Conservation (phyloP, 2,329 filamentous ascomycete genomes). For the Penicillium sp. region DNA sequence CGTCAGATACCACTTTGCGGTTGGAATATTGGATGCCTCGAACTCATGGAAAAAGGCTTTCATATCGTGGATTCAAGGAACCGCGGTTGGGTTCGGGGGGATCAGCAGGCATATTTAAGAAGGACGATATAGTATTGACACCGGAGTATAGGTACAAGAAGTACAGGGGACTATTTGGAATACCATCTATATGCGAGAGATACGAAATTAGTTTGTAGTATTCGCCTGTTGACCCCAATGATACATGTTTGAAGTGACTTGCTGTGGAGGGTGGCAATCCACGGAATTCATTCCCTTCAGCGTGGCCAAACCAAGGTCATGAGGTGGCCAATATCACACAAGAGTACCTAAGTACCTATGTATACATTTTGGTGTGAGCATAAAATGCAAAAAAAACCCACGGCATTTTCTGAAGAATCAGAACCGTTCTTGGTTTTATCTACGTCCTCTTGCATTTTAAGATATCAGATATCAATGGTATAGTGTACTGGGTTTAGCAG, state of each 20-base stretch:
- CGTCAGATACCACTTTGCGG: slow-evolving; percentile 29
- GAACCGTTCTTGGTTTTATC: too few species aligned
- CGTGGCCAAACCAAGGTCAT: not conserved
- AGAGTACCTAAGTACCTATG: not conserved
- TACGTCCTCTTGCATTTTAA: not conserved
- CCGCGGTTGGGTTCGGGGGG: slow-evolving; percentile 9
- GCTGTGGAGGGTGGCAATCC: slow-evolving; percentile 13
- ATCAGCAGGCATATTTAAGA: slow-evolving; percentile 1
- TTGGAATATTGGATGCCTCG: slow-evolving; percentile 17
- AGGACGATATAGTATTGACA: not conserved
- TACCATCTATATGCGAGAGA: not conserved
- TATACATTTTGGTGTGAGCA: not conserved
- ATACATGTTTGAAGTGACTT: slow-evolving; percentile 10
- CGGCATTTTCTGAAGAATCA: not conserved
- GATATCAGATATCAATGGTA: not conserved
- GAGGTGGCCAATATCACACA: not conserved
- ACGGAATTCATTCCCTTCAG: slow-evolving; percentile 13
- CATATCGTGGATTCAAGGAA: slow-evolving; percentile 11
- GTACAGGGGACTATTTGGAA: not conserved
- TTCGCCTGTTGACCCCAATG: slow-evolving; percentile 5
- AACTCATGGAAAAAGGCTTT: slow-evolving; percentile 22
- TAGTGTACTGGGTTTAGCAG: not conserved
- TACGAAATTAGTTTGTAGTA: not conserved
- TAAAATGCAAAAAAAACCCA: not conserved
- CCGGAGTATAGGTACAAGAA: not conserved